These are phyloP conservation scores for Trichoderma reesei DNA, from an alignment of 495 filamentous ascomycete species.

Conservation along the genomic window DNA sequence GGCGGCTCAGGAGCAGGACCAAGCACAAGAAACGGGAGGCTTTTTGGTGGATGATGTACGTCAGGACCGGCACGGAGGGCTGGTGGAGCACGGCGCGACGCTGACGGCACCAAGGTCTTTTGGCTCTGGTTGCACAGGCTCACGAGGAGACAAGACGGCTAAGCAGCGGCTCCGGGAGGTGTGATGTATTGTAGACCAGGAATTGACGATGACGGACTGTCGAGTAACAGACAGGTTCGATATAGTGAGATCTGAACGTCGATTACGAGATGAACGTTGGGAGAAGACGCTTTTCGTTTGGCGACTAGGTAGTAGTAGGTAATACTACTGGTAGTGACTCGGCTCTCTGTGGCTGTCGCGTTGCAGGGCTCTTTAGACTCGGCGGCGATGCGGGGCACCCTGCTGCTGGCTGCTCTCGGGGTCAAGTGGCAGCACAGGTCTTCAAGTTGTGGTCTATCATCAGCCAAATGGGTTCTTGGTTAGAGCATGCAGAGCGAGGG, in stretches of 20 bases:
- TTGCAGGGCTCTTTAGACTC: slow-evolving; percentile 1
- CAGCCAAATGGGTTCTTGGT: background rate
- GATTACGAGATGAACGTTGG: background rate
- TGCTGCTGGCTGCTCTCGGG: background rate
- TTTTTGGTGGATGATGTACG: slow-evolving; percentile 4
- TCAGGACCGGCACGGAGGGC: slow-evolving; percentile 6
- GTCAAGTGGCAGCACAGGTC: slow-evolving; percentile 2
- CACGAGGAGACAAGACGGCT: background rate
- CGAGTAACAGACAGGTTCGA: background rate
- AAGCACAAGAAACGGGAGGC: background rate
- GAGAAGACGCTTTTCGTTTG: background rate
- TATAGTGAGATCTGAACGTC: background rate
- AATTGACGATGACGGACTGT: background rate
- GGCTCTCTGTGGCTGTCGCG: background rate
- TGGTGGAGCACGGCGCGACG: slow-evolving; percentile 7
- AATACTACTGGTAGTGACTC: background rate
- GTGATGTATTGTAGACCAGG: background rate
- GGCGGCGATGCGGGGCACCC: slow-evolving; percentile 5
- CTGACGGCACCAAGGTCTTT: background rate
- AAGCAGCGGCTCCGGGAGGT: background rate
- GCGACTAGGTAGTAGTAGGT: too few relatives aligned
- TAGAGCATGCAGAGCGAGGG: background rate
- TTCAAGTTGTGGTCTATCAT: background rate
- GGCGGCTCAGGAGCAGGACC: background rate
- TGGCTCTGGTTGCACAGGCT: background rate